A percentile compares a stretch with the other conserved stretches of the same genome.
Conservation (phyloP, 306 rosid genomes). For the Prunus mira region DNA sequence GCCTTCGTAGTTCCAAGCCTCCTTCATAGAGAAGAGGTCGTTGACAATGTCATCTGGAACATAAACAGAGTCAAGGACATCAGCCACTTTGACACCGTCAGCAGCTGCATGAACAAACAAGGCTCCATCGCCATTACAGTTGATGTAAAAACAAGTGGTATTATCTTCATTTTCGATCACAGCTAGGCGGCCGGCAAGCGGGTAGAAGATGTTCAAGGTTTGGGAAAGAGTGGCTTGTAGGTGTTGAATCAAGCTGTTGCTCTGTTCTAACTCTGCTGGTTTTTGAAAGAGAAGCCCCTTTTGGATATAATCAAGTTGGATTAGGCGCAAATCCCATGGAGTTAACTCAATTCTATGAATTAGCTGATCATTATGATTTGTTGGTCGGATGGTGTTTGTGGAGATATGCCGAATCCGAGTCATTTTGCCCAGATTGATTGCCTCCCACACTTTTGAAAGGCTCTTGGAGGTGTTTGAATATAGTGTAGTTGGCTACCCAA, state of each 20-base stretch:
- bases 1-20: neutral
- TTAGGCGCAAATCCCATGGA: constrained; percentile 7
- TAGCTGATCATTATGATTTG: neutral
- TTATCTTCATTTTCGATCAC: neutral
- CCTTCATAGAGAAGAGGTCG: constrained; percentile 22
- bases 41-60: constrained; percentile 14
- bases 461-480: no score
- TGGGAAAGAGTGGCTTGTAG: neutral
- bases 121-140: constrained; percentile 27
- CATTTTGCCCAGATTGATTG: no score
- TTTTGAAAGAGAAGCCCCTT: constrained; percentile 6
- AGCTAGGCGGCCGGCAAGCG: neutral
- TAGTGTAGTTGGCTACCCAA: no score
- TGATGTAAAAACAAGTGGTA: constrained; percentile 15
- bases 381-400: neutral
- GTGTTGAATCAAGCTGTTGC: neutral
- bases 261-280: neutral
- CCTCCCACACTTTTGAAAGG: no score
- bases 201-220: neutral
- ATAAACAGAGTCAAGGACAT: constrained; percentile 21
- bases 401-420: neutral
- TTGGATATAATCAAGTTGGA: neutral
- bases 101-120: constrained; percentile 6
- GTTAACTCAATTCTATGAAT: neutral
- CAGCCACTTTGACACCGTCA: constrained; percentile 7